A percentile compares a stretch with the other conserved stretches of the same genome.
Evolutionary conservation across 2,329 filamentous ascomycete genomes (phyloP).

Genomic region (Cephalotrichum gorgonifer): DNA sequence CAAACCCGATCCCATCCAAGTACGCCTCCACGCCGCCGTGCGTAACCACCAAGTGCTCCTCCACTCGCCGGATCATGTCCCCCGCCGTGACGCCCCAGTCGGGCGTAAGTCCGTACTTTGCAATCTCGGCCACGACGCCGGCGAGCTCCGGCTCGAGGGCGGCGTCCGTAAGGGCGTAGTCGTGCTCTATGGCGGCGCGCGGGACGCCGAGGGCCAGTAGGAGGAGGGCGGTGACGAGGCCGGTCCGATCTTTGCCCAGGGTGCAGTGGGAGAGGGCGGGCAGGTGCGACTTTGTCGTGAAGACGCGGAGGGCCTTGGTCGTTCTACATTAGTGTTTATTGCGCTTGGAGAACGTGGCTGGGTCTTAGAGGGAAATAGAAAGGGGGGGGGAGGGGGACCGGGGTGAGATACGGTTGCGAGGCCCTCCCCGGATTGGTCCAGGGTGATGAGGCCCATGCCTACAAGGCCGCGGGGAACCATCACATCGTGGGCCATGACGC

Average conservation of each 20-base stretch:
- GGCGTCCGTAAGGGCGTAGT: slow-evolving; percentile 59
- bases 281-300: slow-evolving; percentile 28
- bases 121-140: slow-evolving; percentile 56
- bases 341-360: no score
- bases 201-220: slow-evolving; percentile 54
- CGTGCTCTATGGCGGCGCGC: slow-evolving; percentile 50
- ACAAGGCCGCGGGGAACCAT: slow-evolving; percentile 64
- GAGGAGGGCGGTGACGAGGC: slow-evolving; percentile 58
- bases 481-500: slow-evolving; percentile 57
- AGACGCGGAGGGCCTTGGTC: slow-evolving; percentile 17
- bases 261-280: slow-evolving; percentile 74
- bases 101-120: slow-evolving; percentile 59
- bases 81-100: slow-evolving; percentile 59
- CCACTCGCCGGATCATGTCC: slow-evolving; percentile 52
- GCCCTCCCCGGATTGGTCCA: slow-evolving; percentile 57
- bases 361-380: background rate
- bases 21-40: slow-evolving; percentile 62
- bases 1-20: slow-evolving; percentile 52
- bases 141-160: slow-evolving; percentile 50
- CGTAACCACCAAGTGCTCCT: slow-evolving; percentile 42
- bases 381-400: background rate
- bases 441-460: slow-evolving; percentile 57
- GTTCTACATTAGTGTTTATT: no score
- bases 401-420: slow-evolving; percentile 31
- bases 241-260: slow-evolving; percentile 74